Evolutionary conservation across 2,329 filamentous ascomycete genomes (phyloP).

Genomic region (Didymosphaeria variabile): DNA sequence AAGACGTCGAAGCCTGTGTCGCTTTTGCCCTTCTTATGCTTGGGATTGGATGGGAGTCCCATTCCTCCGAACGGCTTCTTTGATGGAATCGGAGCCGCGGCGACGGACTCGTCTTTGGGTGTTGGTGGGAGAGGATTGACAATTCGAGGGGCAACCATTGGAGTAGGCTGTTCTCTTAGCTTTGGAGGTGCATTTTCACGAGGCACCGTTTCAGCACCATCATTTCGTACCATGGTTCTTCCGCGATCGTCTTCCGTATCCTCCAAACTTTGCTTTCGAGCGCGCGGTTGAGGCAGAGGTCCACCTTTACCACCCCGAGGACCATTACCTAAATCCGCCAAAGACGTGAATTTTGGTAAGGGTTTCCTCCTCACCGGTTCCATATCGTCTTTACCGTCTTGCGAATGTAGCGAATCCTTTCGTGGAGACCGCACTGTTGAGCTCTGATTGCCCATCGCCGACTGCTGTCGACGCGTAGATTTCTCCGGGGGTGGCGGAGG

Average conservation of each 20-base stretch:
- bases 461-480: constrained; percentile 30
- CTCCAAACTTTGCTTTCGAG: constrained; percentile 26
- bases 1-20: constrained; percentile 49
- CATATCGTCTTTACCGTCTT: constrained; percentile 23
- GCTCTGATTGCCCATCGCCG: constrained; percentile 32
- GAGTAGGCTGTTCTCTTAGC: constrained; percentile 13
- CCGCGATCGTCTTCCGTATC: constrained; percentile 7
- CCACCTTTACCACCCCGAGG: constrained; percentile 41
- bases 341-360: constrained; percentile 38
- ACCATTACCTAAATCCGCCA: constrained; percentile 40
- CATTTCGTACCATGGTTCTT: background rate
- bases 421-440: constrained; percentile 34
- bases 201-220: background rate
- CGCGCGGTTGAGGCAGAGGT: constrained; percentile 31
- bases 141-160: constrained; percentile 11
- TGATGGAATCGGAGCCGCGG: constrained; percentile 28
- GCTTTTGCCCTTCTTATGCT: constrained; percentile 48
- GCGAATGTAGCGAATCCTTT: constrained; percentile 42
- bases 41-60: constrained; percentile 42
- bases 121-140: constrained; percentile 40
- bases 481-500: constrained; percentile 49
- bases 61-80: constrained; percentile 35
- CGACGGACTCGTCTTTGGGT: constrained; percentile 33
- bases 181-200: constrained; percentile 13
- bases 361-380: constrained; percentile 40